These are phyloP conservation scores for Calocybe cyanea DNA, from an alignment of 768 basidiomycete species.

Conservation along the genomic window DNA sequence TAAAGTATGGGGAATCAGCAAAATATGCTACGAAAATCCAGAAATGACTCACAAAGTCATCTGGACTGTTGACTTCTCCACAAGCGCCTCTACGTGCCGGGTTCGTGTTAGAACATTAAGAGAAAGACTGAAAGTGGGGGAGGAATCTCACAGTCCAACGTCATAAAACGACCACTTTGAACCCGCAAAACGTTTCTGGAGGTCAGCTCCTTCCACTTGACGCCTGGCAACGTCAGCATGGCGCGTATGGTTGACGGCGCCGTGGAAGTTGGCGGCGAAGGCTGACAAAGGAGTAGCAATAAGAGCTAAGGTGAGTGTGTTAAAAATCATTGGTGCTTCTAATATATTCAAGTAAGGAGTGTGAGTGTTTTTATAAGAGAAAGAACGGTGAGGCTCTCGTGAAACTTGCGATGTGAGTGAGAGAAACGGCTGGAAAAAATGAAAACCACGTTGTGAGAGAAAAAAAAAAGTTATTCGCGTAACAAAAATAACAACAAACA, in stretches of 20 bases:
- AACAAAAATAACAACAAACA: conserved; percentile 12
- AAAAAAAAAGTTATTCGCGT: neutral
- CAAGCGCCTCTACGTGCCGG: conserved; percentile 54
- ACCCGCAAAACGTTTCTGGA: conserved; percentile 34
- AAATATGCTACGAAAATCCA: conserved; percentile 10
- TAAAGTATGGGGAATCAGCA: neutral
- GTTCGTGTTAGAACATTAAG: neutral
- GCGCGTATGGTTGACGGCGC: conserved; percentile 15
- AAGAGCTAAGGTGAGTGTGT: conserved; percentile 16
- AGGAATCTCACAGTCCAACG: conserved; percentile 41
- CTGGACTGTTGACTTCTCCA: conserved; percentile 33
- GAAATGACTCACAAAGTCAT: conserved; percentile 40
- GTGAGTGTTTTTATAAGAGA: conserved; percentile 13
- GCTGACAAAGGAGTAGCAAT: conserved; percentile 26
- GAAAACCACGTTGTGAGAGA: no score
- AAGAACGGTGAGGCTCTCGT: conserved; percentile 9
- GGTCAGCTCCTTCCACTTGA: conserved; percentile 19
- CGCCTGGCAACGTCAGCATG: conserved; percentile 24
- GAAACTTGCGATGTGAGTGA: conserved; percentile 4
- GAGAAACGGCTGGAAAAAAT: no score
- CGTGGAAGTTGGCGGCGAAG: conserved; percentile 28
- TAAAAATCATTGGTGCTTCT: conserved; percentile 15
- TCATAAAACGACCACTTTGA: conserved; percentile 55
- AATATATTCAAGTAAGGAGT: conserved; percentile 10
- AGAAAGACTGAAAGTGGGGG: conserved; percentile 1